Evolutionary conservation across 768 basidiomycete genomes (phyloP).

Genomic region (Termitomyces titanicus): DNA sequence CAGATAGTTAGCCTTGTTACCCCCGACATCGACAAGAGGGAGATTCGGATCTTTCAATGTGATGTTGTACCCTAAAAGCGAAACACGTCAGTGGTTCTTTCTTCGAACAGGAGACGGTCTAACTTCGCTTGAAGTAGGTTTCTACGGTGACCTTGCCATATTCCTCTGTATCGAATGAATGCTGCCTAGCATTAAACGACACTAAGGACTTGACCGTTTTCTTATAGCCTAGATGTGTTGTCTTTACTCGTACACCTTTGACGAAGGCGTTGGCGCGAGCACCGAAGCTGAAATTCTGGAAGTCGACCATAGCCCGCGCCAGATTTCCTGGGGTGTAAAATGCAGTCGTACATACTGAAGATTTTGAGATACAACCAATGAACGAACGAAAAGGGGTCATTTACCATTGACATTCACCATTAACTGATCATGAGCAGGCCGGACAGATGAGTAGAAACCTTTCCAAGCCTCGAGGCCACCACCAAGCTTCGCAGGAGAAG

Average conservation of each 20-base stretch:
- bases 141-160: constrained; percentile 55
- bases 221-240: constrained; percentile 69
- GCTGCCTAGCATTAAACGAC: constrained; percentile 40
- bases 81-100: constrained; percentile 11
- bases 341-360: constrained; percentile 53
- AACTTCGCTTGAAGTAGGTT: constrained; percentile 66
- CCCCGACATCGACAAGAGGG: constrained; percentile 59
- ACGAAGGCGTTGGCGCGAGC: constrained; percentile 61
- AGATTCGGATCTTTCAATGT: constrained; percentile 45
- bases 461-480: constrained; percentile 53
- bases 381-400: constrained; percentile 28
- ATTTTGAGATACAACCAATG: constrained; percentile 20
- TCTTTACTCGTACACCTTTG: constrained; percentile 60
- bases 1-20: constrained; percentile 43
- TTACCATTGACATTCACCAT: constrained; percentile 65
- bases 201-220: constrained; percentile 64
- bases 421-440: constrained; percentile 50
- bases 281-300: constrained; percentile 50
- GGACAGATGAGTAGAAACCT: constrained; percentile 60
- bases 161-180: constrained; percentile 58
- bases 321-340: constrained; percentile 64
- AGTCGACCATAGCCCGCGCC: constrained; percentile 55
- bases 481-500: constrained; percentile 48
- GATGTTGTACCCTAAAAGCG: constrained; percentile 55
- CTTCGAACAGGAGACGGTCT: constrained; percentile 34